These are phyloP conservation scores for Coemansia asiatica DNA, from an alignment of 192 early-diverging fungal species.

Conservation along the genomic window DNA sequence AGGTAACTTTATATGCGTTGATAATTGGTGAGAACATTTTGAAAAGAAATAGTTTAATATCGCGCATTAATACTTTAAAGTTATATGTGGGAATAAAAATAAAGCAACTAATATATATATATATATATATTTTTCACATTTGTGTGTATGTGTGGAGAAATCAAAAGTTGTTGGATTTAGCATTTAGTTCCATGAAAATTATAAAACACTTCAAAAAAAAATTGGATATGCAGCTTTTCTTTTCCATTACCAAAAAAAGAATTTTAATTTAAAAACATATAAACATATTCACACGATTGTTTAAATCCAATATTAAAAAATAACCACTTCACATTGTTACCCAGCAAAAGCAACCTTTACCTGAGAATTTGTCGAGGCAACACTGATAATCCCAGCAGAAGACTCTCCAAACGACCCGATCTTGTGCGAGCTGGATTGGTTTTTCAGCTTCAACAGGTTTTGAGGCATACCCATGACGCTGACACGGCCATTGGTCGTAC, in stretches of 20 bases:
- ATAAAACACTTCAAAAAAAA: too few species aligned
- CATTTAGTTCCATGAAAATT: too few species aligned
- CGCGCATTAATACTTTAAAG: too few species aligned
- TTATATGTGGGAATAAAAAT: background rate
- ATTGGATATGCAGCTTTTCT: too few species aligned
- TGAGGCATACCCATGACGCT: background rate
- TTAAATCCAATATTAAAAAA: background rate
- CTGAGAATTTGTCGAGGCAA: constrained; percentile 21
- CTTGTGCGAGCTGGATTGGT: constrained; percentile 1
- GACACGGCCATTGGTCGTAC: constrained; percentile 24
- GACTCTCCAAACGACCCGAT: constrained; percentile 13
- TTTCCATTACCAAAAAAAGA: too few species aligned
- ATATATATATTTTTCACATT: background rate
- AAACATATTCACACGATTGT: background rate
- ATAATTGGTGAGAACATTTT: too few species aligned
- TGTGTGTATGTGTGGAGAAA: too few species aligned
- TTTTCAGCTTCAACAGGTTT: background rate
- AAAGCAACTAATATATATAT: background rate
- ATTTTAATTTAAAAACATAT: too few species aligned
- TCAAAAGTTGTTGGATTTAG: too few species aligned
- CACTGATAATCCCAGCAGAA: constrained; percentile 7
- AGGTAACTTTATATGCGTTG: too few species aligned
- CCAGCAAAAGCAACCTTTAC: constrained; percentile 12
- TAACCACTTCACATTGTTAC: background rate
- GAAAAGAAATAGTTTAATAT: too few species aligned